Base-by-base conservation (phyloP, 2,329 filamentous ascomycete genomes). In the Cladosporium oxysporum region DNA sequence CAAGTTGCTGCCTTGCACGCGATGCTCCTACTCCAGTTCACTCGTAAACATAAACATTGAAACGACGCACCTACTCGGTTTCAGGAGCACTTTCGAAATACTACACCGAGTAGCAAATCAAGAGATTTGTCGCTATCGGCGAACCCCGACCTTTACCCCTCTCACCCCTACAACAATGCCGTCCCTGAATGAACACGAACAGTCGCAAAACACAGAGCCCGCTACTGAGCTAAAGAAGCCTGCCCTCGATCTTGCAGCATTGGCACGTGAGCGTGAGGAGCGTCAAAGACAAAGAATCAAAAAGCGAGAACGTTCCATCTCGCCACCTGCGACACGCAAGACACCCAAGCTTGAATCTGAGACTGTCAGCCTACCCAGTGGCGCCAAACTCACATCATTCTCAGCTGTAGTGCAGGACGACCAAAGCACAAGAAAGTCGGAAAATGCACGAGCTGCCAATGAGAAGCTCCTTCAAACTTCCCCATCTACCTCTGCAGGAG, bases 241-340 rank as follows among this genome's bases (percentile, higher is more conserved):
- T 26, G 31, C n/a, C 21, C 14, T 63, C 26, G 35, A 63, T n/a
- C 47, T 63, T 14, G 50, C 33, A 44, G 50, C 61, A 5, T 16
- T 63, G 3, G 28, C 21, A 33, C 61, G 61, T 21, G 61, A 63
- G 31, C 61, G 61, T 11, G 61, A 63, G n/a, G 28, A 35, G 11
- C 59, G 59, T 28, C 57, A 59, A 21, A 26, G 23, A n/a, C 14
- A 47, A 29, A 28, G 12, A 2, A 59, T 23, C 10, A 28, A 33
- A 6, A 91, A 93, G 76, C 84, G 87, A 41, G 84, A 86, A 75
- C 75, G 78, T 10, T 82, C 82, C 2, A 73, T 78, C 11, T 79
- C 79, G 49, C 79, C 74, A 69, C 76, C 73, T 70, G 67, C 69
- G 50, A 53, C 58, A 41, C 70, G 70, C 29, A 76, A 75, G 50